These are phyloP conservation scores for Cyclostephanos tholiformis DNA, from an alignment of 108 stramenopile genomes.

Conservation along the genomic window DNA sequence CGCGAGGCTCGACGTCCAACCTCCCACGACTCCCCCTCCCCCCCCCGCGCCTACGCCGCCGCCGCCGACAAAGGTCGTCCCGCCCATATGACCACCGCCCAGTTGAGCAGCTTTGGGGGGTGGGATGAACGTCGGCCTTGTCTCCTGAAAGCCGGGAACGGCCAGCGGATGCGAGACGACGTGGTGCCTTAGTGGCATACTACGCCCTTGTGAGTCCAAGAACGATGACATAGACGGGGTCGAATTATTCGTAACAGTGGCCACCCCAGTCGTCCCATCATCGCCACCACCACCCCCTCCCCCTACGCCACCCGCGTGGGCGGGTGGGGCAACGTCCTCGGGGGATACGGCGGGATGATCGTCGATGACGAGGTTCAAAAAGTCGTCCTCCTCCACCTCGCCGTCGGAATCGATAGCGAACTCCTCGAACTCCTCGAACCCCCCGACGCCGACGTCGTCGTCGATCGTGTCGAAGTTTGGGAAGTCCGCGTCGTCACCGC, in stretches of 20 bases:
- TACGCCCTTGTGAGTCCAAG: conserved; percentile 7
- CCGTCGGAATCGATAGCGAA: conserved; percentile 72
- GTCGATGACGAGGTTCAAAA: background rate
- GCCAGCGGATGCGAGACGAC: background rate
- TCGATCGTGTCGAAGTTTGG: background rate
- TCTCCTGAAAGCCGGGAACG: no score
- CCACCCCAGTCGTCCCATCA: background rate
- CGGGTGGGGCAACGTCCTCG: background rate
- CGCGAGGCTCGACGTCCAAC: background rate
- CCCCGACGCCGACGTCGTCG: background rate
- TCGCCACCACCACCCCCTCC: conserved; percentile 3
- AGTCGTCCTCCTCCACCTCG: conserved; percentile 40
- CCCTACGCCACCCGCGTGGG: conserved; percentile 6
- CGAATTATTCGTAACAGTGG: background rate
- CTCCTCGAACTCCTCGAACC: conserved; percentile 17
- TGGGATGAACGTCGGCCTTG: no score
- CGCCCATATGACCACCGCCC: no score
- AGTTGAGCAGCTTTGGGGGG: no score
- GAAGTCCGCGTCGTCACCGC: background rate
- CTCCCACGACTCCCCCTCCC: background rate
- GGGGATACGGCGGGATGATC: background rate
- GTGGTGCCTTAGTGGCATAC: background rate
- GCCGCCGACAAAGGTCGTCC: background rate
- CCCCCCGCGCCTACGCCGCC: background rate
- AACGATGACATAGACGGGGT: background rate